Evolutionary conservation across 129 eudicot genomes (phyloP).

Genomic region (Saposhnikovia divaricata): DNA sequence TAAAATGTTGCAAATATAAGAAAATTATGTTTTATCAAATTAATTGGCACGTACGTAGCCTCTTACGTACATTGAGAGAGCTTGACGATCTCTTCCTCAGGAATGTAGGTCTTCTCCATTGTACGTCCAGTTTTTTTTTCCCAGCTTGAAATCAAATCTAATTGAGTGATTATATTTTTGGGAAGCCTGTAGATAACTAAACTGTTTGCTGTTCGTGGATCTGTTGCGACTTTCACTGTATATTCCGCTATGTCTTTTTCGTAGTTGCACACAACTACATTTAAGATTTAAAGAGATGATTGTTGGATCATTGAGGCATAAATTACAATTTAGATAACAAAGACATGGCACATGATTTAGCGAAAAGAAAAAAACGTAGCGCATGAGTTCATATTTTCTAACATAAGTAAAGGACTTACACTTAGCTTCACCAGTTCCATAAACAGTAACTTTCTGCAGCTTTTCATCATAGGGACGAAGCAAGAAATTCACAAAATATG

Average conservation of each 20-base stretch:
- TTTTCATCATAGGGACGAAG: constrained; percentile 16
- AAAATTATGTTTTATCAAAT: background rate
- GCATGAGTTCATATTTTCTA: no score
- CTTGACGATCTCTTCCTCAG: background rate
- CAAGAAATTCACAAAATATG: constrained; percentile 22
- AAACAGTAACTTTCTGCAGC: constrained; percentile 2
- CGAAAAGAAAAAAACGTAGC: no score
- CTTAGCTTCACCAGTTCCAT: constrained; percentile 23
- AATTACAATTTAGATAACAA: no score
- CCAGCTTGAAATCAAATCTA: constrained; percentile 11
- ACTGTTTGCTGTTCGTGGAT: constrained; percentile 11
- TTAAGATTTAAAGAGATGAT: no score
- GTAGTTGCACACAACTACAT: constrained; percentile 18
- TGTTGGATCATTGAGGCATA: background rate
- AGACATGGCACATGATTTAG: no score
- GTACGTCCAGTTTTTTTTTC: constrained; percentile 4
- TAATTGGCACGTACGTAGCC: no score
- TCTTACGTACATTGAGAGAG: background rate
- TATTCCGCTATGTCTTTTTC: constrained; percentile 19
- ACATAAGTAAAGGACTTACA: constrained; percentile 6
- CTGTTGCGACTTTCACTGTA: constrained; percentile 10
- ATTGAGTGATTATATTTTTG: background rate
- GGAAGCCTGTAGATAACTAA: constrained; percentile 7
- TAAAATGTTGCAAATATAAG: no score
- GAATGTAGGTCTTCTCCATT: background rate